These are phyloP conservation scores for Senecio squalidus DNA, from an alignment of 140 eudicot species.

Conservation along the genomic window DNA sequence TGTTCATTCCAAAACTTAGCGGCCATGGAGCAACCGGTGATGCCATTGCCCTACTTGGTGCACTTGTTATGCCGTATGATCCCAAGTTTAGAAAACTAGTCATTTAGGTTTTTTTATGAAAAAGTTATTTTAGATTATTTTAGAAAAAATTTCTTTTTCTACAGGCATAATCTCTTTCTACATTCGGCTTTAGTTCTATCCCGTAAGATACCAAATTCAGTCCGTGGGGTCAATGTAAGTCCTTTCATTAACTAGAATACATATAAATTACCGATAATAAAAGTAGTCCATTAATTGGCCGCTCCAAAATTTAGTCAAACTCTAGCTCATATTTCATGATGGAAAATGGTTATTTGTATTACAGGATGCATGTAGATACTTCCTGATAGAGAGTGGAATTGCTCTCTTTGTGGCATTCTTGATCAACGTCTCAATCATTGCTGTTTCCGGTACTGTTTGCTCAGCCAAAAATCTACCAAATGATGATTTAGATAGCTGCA, in stretches of 20 bases:
- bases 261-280: constrained; percentile 22
- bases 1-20: constrained; percentile 54
- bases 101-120: neutral
- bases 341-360: constrained; percentile 4
- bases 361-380: constrained; percentile 91
- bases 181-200: constrained; percentile 92
- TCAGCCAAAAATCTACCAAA: constrained; percentile 31
- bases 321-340: too few species aligned
- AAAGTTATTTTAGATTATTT: neutral
- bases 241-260: constrained; percentile 27
- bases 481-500: constrained; percentile 39
- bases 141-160: neutral
- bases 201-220: constrained; percentile 56
- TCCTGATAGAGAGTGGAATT: constrained; percentile 77
- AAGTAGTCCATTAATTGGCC: neutral
- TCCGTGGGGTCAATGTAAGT: constrained; percentile 68
- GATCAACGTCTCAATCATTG: constrained; percentile 68
- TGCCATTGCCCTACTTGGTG: constrained; percentile 63
- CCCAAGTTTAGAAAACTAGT: neutral
- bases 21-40: constrained; percentile 48
- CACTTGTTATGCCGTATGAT: constrained; percentile 65
- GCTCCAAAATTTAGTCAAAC: too few species aligned
- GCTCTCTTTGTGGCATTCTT: constrained; percentile 81
- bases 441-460: constrained; percentile 91
- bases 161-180: constrained; percentile 69